Conservation (phyloP, 768 basidiomycete genomes). For the Lactarius vividus region DNA sequence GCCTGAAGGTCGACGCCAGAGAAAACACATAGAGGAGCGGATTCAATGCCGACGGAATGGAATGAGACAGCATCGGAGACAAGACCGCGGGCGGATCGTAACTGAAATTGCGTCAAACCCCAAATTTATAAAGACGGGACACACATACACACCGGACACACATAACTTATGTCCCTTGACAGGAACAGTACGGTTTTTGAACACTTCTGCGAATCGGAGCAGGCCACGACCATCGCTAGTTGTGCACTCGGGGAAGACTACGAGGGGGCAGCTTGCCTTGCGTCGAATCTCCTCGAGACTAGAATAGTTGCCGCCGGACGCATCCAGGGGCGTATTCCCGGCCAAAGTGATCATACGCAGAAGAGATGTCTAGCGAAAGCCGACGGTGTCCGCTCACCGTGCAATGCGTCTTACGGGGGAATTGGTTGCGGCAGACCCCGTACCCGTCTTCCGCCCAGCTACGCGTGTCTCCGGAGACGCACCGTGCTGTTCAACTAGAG, state of each 20-base stretch:
- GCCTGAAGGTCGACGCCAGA: conserved; percentile 51
- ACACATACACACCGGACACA: conserved; percentile 60
- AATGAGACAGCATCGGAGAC: conserved; percentile 58
- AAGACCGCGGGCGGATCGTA: conserved; percentile 74
- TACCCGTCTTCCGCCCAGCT: conserved; percentile 75
- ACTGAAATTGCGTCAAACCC: conserved; percentile 39
- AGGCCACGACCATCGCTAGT: conserved; percentile 88
- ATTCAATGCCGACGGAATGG: conserved; percentile 60
- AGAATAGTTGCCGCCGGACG: conserved; percentile 31
- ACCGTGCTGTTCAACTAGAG: conserved; percentile 26
- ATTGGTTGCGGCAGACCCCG: conserved; percentile 70
- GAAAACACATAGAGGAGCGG: conserved; percentile 61
- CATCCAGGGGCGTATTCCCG: conserved; percentile 42
- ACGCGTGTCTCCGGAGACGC: conserved; percentile 46
- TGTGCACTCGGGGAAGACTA: conserved; percentile 89
- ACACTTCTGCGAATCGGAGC: conserved; percentile 73
- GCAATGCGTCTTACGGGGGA: conserved; percentile 40
- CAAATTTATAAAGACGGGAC: conserved; percentile 12
- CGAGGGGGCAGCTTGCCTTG: conserved; percentile 59
- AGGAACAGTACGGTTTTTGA: conserved; percentile 55
- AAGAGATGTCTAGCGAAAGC: conserved; percentile 66
- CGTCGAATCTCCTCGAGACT: conserved; percentile 64
- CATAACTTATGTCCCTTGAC: conserved; percentile 70
- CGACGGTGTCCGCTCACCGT: conserved; percentile 52
- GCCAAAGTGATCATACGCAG: conserved; percentile 50